A percentile compares a stretch with the other conserved stretches of the same genome.
These are phyloP conservation scores for Gonapodya sp. DNA, from an alignment of 192 early-diverging fungal species.

Conservation along the genomic window DNA sequence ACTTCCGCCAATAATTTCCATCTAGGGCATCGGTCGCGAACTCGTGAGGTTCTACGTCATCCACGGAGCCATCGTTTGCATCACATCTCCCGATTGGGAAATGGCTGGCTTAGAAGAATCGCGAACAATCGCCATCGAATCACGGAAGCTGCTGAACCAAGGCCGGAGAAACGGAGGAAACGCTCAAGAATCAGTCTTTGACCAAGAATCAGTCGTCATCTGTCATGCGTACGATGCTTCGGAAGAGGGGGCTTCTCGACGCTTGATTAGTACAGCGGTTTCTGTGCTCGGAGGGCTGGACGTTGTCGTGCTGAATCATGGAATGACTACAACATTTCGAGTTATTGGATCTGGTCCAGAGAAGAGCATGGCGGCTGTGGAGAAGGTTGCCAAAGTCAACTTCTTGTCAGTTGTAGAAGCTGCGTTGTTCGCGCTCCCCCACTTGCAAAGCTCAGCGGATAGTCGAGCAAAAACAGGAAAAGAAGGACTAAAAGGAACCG, in stretches of 20 bases:
- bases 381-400: background rate
- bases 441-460: background rate
- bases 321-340: background rate
- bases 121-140: background rate
- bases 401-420: background rate
- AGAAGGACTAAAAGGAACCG: background rate
- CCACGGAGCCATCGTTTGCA: background rate
- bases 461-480: background rate
- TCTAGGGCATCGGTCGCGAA: background rate
- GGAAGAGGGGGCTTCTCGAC: background rate
- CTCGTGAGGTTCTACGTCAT: background rate
- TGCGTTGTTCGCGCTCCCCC: background rate
- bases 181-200: background rate
- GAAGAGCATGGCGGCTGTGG: background rate
- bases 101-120: background rate
- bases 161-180: background rate
- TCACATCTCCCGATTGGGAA: background rate
- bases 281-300: background rate
- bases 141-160: background rate
- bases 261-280: background rate
- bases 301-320: background rate
- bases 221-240: background rate
- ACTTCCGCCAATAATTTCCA: background rate
- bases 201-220: background rate
- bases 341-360: background rate